Percentiles rank a stretch among this genome's conserved stretches.
These are phyloP conservation scores for Starmera stellimalicola DNA, from an alignment of 1,139 yeast species.

Conservation along the genomic window DNA sequence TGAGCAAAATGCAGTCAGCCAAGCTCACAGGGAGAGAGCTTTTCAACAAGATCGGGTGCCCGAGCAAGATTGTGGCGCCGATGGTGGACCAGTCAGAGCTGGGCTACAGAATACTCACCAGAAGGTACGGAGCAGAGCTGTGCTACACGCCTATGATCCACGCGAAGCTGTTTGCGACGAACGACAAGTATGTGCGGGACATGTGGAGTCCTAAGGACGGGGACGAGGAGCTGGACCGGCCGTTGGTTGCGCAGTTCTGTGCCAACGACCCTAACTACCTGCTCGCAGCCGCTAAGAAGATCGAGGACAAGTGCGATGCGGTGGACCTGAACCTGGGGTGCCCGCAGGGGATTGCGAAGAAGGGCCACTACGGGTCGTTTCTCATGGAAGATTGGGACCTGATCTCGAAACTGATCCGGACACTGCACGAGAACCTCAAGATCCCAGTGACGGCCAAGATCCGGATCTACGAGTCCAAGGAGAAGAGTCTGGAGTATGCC, in stretches of 20 bases:
- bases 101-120: slow-evolving; percentile 87
- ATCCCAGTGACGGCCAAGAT: slow-evolving; percentile 95
- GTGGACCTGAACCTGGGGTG: slow-evolving; percentile 94
- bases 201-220: slow-evolving; percentile 80
- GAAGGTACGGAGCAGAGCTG: slow-evolving; percentile 85
- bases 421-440: slow-evolving; percentile 60
- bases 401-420: slow-evolving; percentile 60
- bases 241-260: slow-evolving; percentile 87
- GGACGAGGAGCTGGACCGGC: slow-evolving; percentile 54
- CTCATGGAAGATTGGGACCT: slow-evolving; percentile 96
- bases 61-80: slow-evolving; percentile 88
- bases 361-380: slow-evolving; percentile 93
- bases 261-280: slow-evolving; percentile 89
- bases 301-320: slow-evolving; percentile 84
- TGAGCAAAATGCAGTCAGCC: slow-evolving; percentile 9
- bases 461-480: slow-evolving; percentile 77
- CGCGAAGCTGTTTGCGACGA: slow-evolving; percentile 81
- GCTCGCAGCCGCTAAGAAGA: slow-evolving; percentile 70
- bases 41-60: slow-evolving; percentile 60
- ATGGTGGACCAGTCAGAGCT: slow-evolving; percentile 97
- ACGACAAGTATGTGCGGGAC: slow-evolving; percentile 66
- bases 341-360: slow-evolving; percentile 94
- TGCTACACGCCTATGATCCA: slow-evolving; percentile 98
- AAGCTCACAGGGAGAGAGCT: slow-evolving; percentile 56
- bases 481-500: slow-evolving; percentile 81